A percentile compares a stretch with the other conserved stretches of the same genome.
Conservation (phyloP, 2,329 filamentous ascomycete genomes). For the Fusarium brachygibbosum region DNA sequence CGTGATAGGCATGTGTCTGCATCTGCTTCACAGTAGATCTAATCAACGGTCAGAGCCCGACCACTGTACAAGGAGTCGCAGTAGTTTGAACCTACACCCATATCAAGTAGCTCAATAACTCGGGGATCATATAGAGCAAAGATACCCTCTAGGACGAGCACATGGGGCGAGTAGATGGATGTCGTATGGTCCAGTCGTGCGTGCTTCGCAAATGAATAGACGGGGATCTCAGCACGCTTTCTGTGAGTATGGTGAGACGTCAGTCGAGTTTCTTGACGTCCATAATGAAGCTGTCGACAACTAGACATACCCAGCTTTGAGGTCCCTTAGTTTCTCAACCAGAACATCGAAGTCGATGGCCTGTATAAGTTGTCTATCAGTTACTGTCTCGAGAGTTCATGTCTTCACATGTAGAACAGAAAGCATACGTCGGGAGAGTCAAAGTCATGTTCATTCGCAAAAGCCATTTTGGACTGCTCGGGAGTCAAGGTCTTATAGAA, state of each 20-base stretch:
- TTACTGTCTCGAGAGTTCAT: not conserved
- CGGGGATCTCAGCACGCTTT: conserved; percentile 88
- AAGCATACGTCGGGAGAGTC: conserved; percentile 80
- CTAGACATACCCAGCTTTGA: conserved; percentile 85
- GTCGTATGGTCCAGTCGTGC: conserved; percentile 83
- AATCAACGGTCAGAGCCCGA: conserved; percentile 21
- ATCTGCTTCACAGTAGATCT: conserved; percentile 97
- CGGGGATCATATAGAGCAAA: conserved; percentile 92
- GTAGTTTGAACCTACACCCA: conserved; percentile 72
- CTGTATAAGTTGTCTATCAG: conserved; percentile 48
- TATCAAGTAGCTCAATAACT: conserved; percentile 87
- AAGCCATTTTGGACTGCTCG: conserved; percentile 84
- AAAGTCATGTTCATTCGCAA: conserved; percentile 94
- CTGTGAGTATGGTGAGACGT: conserved; percentile 58
- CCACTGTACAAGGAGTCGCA: not conserved
- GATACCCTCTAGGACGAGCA: conserved; percentile 95
- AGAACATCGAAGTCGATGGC: conserved; percentile 95
- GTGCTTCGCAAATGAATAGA: conserved; percentile 96
- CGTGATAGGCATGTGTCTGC: conserved; percentile 92
- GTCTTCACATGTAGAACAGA: not conserved
- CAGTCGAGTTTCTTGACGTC: conserved; percentile 14
- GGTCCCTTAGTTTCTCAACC: conserved; percentile 81
- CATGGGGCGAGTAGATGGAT: conserved; percentile 94
- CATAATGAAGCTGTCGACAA: not conserved
- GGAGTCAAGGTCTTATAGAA: conserved; percentile 92